These are phyloP conservation scores for Talaromyces stipitatus DNA, from an alignment of 495 filamentous ascomycete species.

Conservation along the genomic window DNA sequence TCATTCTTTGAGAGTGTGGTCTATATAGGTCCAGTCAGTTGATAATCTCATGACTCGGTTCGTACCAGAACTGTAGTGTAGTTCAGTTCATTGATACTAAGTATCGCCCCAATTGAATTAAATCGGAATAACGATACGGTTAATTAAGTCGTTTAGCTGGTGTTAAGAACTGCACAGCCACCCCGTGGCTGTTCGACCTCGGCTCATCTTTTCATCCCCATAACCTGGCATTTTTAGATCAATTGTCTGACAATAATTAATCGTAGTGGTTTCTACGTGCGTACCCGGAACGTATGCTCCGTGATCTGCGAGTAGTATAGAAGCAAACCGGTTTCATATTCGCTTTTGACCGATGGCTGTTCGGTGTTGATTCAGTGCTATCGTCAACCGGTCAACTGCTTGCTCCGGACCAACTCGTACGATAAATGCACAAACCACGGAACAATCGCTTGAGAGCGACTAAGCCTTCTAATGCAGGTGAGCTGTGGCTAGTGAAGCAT, in stretches of 20 bases:
- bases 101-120: neutral
- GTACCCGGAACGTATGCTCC: neutral
- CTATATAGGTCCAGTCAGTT: no score
- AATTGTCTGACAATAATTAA: neutral
- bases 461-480: neutral
- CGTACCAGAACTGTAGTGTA: no score
- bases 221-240: neutral
- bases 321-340: no score
- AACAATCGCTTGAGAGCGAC: neutral
- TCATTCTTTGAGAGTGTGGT: no score
- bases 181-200: neutral
- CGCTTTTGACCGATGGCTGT: no score
- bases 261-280: neutral
- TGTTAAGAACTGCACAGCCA: neutral
- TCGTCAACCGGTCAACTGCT: no score
- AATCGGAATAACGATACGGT: neutral
- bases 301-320: no score
- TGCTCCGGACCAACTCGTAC: no score
- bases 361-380: no score
- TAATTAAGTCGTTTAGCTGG: neutral
- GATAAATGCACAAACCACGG: neutral
- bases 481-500: slow-evolving; percentile 1
- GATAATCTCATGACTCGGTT: no score
- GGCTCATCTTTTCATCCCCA: neutral
- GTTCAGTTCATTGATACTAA: no score